A percentile compares a stretch with the other conserved stretches of the same genome.
These are phyloP conservation scores for Plectosphaerella sp. DNA, from an alignment of 2,329 filamentous ascomycete species.

Conservation along the genomic window DNA sequence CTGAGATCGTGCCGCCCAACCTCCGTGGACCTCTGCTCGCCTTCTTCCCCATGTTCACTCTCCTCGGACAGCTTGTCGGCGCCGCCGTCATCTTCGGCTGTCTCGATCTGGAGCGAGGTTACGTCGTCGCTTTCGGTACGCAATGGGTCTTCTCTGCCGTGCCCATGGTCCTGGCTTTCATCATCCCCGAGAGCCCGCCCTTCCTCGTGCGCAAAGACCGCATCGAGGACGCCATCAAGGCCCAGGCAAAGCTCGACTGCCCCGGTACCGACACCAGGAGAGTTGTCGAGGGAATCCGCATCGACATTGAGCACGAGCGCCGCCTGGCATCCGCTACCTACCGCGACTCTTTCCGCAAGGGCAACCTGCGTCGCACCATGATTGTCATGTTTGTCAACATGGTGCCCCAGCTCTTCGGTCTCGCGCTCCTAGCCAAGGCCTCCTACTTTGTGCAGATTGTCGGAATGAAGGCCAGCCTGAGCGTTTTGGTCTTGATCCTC, in stretches of 20 bases:
- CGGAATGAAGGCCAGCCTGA: conserved; percentile 22
- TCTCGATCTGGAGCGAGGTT: conserved; percentile 24
- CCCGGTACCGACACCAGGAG: conserved; percentile 29
- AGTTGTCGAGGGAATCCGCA: conserved; percentile 37
- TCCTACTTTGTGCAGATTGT: conserved; percentile 35
- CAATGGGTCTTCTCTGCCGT: conserved; percentile 39
- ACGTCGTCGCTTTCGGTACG: conserved; percentile 34
- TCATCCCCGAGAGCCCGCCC: conserved; percentile 47
- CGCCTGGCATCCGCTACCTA: conserved; percentile 28
- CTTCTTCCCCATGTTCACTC: conserved; percentile 43
- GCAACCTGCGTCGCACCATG: conserved; percentile 35
- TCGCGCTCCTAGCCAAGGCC: conserved; percentile 35
- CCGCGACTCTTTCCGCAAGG: conserved; percentile 36
- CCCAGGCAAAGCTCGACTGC: conserved; percentile 45
- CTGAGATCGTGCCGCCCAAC: conserved; percentile 40
- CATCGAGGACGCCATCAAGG: conserved; percentile 32
- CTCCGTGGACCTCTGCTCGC: conserved; percentile 43
- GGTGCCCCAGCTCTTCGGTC: conserved; percentile 39
- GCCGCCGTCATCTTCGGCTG: conserved; percentile 33
- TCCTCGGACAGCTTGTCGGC: conserved; percentile 43
- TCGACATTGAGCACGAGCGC: conserved; percentile 39
- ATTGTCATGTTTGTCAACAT: conserved; percentile 36
- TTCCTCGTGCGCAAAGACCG: conserved; percentile 39
- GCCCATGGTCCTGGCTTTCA: conserved; percentile 33
- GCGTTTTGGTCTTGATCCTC: conserved; percentile 38